These are phyloP conservation scores for Candida smagusa DNA, from an alignment of 1,139 yeast species.

Conservation along the genomic window DNA sequence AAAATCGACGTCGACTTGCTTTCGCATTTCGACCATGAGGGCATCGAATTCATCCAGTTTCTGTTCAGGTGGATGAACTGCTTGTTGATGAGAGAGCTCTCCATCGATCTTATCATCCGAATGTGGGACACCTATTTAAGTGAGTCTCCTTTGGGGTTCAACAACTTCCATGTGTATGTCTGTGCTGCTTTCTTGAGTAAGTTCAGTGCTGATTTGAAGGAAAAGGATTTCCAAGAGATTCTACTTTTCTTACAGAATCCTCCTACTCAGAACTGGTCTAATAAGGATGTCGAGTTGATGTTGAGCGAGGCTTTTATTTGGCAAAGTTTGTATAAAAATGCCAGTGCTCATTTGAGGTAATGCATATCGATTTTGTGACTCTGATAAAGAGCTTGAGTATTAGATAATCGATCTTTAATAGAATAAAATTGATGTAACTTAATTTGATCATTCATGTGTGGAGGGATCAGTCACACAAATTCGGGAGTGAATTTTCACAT, in stretches of 20 bases:
- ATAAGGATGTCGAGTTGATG: slow-evolving; percentile 85
- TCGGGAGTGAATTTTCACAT: not conserved
- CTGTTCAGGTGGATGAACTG: slow-evolving; percentile 99
- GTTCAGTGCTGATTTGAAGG: slow-evolving; percentile 72
- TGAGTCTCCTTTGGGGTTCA: slow-evolving; percentile 85
- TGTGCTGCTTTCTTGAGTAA: slow-evolving; percentile 96
- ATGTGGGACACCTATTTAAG: slow-evolving; percentile 98
- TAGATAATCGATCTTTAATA: too few relatives aligned
- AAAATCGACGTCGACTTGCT: slow-evolving; percentile 76
- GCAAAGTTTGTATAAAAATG: slow-evolving; percentile 90
- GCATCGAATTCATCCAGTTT: slow-evolving; percentile 89
- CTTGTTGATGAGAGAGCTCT: slow-evolving; percentile 87
- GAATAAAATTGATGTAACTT: too few relatives aligned
- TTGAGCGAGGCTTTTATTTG: slow-evolving; percentile 95
- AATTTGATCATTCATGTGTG: too few relatives aligned
- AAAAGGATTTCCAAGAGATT: slow-evolving; percentile 93
- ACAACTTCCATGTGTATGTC: slow-evolving; percentile 91
- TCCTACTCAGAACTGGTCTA: slow-evolving; percentile 84
- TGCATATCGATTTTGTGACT: too few relatives aligned
- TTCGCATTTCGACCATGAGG: slow-evolving; percentile 72
- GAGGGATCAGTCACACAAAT: too few relatives aligned
- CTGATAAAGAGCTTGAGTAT: too few relatives aligned
- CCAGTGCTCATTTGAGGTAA: slow-evolving; percentile 69
- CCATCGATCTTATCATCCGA: slow-evolving; percentile 72
- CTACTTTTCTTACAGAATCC: slow-evolving; percentile 85